phyloP scores from a whole-genome alignment of 805 yeast genomes.

The Cyberlindnera galapagoensis region DNA sequence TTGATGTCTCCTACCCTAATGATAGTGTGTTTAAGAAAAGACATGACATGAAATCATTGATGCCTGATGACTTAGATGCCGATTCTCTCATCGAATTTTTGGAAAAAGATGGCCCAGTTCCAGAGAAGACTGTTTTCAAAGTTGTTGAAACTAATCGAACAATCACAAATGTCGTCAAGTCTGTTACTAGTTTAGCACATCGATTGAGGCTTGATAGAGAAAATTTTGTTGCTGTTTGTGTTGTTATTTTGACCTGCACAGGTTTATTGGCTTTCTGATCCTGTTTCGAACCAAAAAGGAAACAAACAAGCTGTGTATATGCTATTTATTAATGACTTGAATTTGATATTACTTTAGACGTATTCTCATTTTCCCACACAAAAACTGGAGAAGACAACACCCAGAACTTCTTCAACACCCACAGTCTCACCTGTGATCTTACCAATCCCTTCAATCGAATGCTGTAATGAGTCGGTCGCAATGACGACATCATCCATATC shows the following conservation, averaged over 20 bases:
- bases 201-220: not conserved
- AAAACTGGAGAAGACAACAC: constrained; percentile 84
- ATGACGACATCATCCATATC: constrained; percentile 64
- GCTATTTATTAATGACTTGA: not conserved
- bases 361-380: constrained; percentile 77
- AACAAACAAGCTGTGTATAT: not conserved
- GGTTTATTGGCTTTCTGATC: not conserved
- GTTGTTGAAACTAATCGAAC: not conserved
- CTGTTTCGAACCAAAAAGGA: not conserved
- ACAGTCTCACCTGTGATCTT: constrained; percentile 85
- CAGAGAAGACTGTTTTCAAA: not conserved
- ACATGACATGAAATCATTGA: not conserved
- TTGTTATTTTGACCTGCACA: not conserved
- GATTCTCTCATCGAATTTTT: too few relatives aligned
- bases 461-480: constrained; percentile 69
- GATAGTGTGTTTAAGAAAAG: not conserved
- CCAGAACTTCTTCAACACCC: constrained; percentile 85
- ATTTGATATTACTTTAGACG: not conserved
- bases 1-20: constrained; percentile 9
- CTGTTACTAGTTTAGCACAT: not conserved
- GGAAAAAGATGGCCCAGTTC: not conserved
- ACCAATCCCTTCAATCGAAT: constrained; percentile 82
- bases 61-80: not conserved
- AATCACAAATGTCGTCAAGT: not conserved
- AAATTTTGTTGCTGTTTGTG: not conserved